Base-by-base conservation (phyloP, 495 filamentous ascomycete species). In the Penicillium maclennaniae region DNA sequence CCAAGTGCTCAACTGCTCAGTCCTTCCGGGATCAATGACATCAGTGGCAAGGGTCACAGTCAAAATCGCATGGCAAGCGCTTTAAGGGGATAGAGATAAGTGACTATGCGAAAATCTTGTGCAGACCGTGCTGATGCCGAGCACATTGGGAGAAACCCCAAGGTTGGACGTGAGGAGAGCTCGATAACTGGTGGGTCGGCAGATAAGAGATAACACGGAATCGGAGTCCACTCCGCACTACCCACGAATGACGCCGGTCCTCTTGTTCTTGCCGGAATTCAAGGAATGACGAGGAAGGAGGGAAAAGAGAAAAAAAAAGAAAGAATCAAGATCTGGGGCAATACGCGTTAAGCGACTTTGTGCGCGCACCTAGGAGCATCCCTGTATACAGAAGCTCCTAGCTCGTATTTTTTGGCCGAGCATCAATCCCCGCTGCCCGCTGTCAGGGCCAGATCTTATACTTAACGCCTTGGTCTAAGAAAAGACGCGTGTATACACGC, bases 11-110 rank as follows among this genome's bases (percentile, higher is more conserved):
- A 46, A 46, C 27, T 45, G 49, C 46, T 60, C 16, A 39, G 23
- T 17, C 43, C 28, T 43, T 55, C 43, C 46, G 41, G 47, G 40
- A 37, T 45, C 17, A 31, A 63, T 61, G 63, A 64, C 63, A 64
- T 66, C 61, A 66, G 58, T 44, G 28, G 14, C 38, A 49, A n/a
- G 27, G 10, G 16, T 15, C 20, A 36, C 12, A 4, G 44, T 27
- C 45, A 43, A 41, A 43, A 14, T 49, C 37, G 36, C 59, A 65
- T 59, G 26, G 27, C 36, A 28, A 12, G 40, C 20, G 21, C 17
- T 19, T 5, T 26, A 16, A 17, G 16, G 31, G 39, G 17, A 28
- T 19, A 17, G 48, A 36, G 21, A 49, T 31, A 41, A 28, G 31
- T 28, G 20, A 25, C 23, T 4, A 45, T 43, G 37, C 21, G 6